A percentile compares a stretch with the other conserved stretches of the same genome.
These are phyloP conservation scores for Oehlia diaphana DNA, from an alignment of 192 early-diverging fungal genomes.

Conservation along the genomic window DNA sequence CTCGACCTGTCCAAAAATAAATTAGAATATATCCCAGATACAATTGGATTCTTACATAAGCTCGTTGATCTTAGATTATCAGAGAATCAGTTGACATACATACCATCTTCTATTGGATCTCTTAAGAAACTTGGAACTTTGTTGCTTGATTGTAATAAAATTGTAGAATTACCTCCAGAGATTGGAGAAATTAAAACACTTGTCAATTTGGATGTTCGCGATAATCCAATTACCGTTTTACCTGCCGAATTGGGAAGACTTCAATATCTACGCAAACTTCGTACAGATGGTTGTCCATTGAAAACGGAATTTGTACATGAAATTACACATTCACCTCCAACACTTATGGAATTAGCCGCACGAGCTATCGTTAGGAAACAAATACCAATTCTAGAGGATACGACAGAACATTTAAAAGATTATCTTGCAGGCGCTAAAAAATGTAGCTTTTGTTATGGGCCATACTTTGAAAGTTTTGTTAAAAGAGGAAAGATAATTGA, in stretches of 20 bases:
- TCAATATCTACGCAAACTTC: constrained; percentile 65
- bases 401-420: constrained; percentile 56
- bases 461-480: constrained; percentile 68
- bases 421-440: constrained; percentile 60
- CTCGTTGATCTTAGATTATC: constrained; percentile 66
- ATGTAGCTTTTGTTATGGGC: constrained; percentile 80
- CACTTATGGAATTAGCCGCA: constrained; percentile 75
- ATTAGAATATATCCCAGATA: constrained; percentile 63
- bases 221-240: constrained; percentile 64
- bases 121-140: constrained; percentile 69
- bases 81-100: constrained; percentile 59
- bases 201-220: constrained; percentile 62
- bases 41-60: constrained; percentile 64
- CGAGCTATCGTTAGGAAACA: constrained; percentile 69
- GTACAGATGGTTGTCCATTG: constrained; percentile 56
- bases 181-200: constrained; percentile 63
- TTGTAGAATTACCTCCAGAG: constrained; percentile 62
- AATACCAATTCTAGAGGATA: constrained; percentile 51
- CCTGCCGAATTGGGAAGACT: constrained; percentile 74
- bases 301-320: constrained; percentile 44
- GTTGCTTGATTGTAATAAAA: constrained; percentile 58
- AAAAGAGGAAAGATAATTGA: constrained; percentile 64
- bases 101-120: constrained; percentile 63
- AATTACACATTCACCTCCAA: constrained; percentile 54
- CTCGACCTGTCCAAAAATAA: constrained; percentile 69